These are phyloP conservation scores for Priceomyces medius DNA, from an alignment of 805 yeast species.

Conservation along the genomic window DNA sequence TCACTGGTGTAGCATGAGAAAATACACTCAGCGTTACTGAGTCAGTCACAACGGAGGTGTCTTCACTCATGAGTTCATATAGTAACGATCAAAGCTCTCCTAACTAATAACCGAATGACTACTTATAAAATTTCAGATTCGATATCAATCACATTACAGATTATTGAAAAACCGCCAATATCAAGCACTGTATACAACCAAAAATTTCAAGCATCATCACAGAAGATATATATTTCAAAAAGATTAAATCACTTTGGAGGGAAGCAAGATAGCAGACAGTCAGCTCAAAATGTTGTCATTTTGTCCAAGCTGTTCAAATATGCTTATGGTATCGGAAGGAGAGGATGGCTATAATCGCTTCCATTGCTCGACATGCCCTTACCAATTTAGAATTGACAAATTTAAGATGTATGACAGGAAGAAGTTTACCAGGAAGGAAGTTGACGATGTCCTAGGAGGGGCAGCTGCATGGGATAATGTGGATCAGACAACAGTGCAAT, in stretches of 20 bases:
- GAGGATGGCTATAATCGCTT: constrained; percentile 62
- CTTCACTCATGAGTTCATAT: not conserved
- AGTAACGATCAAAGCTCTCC: no score
- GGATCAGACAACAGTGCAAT: constrained; percentile 90
- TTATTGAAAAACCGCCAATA: not conserved
- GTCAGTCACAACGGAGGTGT: not conserved
- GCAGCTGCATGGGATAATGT: constrained; percentile 99
- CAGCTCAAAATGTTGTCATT: constrained; percentile 73
- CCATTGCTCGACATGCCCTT: constrained; percentile 93
- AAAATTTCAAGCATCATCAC: constrained; percentile 1
- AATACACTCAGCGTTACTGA: not conserved
- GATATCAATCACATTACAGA: not conserved
- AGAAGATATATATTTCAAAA: not conserved
- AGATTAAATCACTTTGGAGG: no score
- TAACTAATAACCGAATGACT: not conserved
- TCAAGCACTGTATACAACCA: not conserved
- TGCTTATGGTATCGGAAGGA: constrained; percentile 69
- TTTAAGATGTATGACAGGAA: constrained; percentile 84
- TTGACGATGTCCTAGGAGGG: constrained; percentile 95
- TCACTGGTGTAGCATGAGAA: constrained; percentile 5
- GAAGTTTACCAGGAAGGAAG: constrained; percentile 78
- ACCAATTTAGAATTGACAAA: constrained; percentile 85
- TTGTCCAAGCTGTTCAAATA: constrained; percentile 92
- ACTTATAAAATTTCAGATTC: no score
- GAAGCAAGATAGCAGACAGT: not conserved